Evolutionary conservation across 2,329 filamentous ascomycete species (phyloP).

Genomic region (Penicillium sp.): DNA sequence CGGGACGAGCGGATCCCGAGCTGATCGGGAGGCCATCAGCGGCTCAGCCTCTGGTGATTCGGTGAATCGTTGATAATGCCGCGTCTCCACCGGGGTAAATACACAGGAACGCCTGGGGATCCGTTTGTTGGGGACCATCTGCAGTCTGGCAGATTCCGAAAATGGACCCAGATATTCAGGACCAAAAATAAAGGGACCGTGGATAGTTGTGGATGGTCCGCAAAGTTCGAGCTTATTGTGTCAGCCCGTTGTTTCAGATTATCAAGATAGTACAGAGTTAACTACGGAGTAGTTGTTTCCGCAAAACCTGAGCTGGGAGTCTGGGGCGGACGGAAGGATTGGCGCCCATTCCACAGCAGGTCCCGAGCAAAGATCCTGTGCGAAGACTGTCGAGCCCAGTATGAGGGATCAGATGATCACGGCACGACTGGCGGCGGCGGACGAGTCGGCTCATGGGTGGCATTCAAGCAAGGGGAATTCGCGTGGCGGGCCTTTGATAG

Average conservation of each 20-base stretch:
- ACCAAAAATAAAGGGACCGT: not conserved
- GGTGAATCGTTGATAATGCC: not conserved
- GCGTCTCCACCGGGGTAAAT: not conserved
- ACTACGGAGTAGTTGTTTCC: not conserved
- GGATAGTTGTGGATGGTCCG: not conserved
- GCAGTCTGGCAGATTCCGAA: not conserved
- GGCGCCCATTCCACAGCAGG: not conserved
- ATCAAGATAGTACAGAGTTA: not conserved
- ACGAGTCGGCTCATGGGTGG: conserved; percentile 7
- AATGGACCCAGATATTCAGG: not conserved
- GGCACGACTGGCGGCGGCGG: not conserved
- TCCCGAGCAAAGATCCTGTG: not conserved
- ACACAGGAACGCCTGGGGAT: not conserved
- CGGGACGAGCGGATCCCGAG: conserved; percentile 20
- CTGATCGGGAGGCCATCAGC: too few species aligned
- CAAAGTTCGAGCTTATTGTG: not conserved
- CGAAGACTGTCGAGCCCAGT: not conserved
- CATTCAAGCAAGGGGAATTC: conserved; percentile 19
- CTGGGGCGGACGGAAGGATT: not conserved
- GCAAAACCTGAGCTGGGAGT: not conserved
- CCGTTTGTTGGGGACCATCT: too few species aligned
- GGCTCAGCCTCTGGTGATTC: not conserved
- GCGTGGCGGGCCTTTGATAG: conserved; percentile 14
- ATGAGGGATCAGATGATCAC: conserved; percentile 17
- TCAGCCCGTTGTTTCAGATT: not conserved